Percentiles rank a stretch among this genome's conserved stretches.
Evolutionary conservation across 1,284 basidiomycete genomes (phyloP).

Genomic region (Fomitopsis palustris): DNA sequence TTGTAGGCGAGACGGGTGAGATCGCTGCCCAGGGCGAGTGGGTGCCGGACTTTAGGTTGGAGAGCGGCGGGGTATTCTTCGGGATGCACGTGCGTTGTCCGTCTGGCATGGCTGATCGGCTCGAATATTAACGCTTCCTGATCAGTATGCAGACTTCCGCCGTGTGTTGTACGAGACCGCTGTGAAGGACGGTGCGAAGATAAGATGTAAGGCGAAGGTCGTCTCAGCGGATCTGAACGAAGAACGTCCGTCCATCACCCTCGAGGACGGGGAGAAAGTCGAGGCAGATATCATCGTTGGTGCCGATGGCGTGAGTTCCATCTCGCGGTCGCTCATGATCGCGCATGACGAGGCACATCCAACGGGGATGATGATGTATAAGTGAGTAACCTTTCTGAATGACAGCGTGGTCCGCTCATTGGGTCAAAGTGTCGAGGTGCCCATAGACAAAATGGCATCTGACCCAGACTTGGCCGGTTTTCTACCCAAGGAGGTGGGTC

Average conservation of each 20-base stretch:
- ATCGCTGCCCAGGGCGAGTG: slow-evolving; percentile 1
- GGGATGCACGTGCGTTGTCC: slow-evolving; percentile 1
- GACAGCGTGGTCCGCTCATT: neutral
- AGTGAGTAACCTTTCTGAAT: slow-evolving; percentile 16
- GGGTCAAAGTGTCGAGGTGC: slow-evolving; percentile 12
- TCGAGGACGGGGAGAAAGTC: slow-evolving; percentile 25
- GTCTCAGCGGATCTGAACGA: slow-evolving; percentile 10
- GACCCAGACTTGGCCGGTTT: slow-evolving; percentile 15
- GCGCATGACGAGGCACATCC: slow-evolving; percentile 9
- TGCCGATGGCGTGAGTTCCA: slow-evolving; percentile 25
- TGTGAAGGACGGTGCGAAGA: slow-evolving; percentile 17
- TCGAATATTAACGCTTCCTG: neutral
- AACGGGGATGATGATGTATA: slow-evolving; percentile 22
- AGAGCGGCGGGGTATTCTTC: slow-evolving; percentile 2
- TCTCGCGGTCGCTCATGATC: slow-evolving; percentile 20
- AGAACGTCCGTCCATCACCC: slow-evolving; percentile 20
- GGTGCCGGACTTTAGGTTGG: slow-evolving; percentile 1
- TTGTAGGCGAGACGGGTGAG: neutral
- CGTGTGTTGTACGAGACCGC: slow-evolving; percentile 21
- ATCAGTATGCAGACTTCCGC: slow-evolving; percentile 25
- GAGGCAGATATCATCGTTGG: slow-evolving; percentile 28
- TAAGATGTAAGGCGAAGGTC: slow-evolving; percentile 16
- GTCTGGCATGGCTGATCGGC: neutral
- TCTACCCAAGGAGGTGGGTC: slow-evolving; percentile 3
- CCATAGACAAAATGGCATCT: slow-evolving; percentile 9